Percentiles rank a stretch among this genome's conserved stretches.
These are phyloP conservation scores for Hsuehochloa calcarea DNA, from an alignment of 176 grass and related monocot genomes.

Conservation along the genomic window DNA sequence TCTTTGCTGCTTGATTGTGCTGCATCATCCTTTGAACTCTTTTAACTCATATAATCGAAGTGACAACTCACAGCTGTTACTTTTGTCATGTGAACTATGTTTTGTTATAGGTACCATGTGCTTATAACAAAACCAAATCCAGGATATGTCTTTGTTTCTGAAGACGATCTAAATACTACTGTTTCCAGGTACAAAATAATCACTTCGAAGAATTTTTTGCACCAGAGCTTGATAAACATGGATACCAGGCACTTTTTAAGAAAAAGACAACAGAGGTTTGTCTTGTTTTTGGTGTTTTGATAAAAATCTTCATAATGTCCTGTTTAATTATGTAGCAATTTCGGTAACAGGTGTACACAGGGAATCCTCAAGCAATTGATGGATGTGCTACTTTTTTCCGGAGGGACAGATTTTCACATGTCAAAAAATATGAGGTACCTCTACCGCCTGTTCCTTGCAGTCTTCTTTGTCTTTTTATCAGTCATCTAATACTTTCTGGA, in stretches of 20 bases:
- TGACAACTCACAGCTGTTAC: neutral
- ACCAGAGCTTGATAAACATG: slow-evolving; percentile 88
- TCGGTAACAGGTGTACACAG: slow-evolving; percentile 52
- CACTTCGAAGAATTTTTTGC: slow-evolving; percentile 88
- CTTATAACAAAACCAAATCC: neutral
- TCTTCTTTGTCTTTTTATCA: neutral
- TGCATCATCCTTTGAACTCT: neutral
- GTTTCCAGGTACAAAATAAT: slow-evolving; percentile 77
- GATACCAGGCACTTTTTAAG: slow-evolving; percentile 87
- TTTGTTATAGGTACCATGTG: neutral
- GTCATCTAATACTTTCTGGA: slow-evolving; percentile 14
- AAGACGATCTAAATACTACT: slow-evolving; percentile 25
- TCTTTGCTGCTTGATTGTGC: neutral
- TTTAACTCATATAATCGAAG: neutral
- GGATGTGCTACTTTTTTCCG: slow-evolving; percentile 95
- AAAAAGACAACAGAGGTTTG: slow-evolving; percentile 78
- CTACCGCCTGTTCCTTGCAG: slow-evolving; percentile 17
- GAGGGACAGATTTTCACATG: slow-evolving; percentile 79
- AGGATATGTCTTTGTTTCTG: neutral
- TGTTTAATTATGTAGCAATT: neutral
- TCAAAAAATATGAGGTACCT: slow-evolving; percentile 91
- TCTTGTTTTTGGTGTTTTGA: neutral
- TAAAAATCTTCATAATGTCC: neutral
- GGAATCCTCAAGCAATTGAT: slow-evolving; percentile 63
- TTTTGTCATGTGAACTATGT: neutral